These are phyloP conservation scores for Nitzschia putrida DNA, from an alignment of 108 stramenopile species.

Conservation along the genomic window DNA sequence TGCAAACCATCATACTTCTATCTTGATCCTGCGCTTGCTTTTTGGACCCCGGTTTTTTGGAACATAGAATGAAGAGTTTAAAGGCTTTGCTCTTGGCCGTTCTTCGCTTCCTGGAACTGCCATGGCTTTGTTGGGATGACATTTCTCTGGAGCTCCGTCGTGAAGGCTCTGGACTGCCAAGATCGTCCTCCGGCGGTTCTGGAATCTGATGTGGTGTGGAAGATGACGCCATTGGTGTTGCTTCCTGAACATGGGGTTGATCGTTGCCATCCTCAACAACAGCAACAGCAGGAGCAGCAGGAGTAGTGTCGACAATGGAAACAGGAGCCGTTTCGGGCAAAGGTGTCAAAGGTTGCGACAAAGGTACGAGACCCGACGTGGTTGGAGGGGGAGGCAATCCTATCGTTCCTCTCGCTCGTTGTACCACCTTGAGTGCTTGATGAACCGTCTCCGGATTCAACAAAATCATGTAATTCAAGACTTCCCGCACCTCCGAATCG, in stretches of 20 bases:
- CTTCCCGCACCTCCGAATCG: constrained; percentile 13
- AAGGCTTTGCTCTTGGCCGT: background rate
- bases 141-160: background rate
- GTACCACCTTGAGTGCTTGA: constrained; percentile 22
- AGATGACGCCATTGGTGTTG: background rate
- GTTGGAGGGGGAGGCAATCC: background rate
- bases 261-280: background rate
- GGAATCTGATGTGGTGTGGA: background rate
- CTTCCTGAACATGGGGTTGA: background rate
- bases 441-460: constrained; percentile 31
- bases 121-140: background rate
- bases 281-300: background rate
- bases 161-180: background rate
- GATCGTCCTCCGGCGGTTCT: background rate
- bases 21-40: constrained; percentile 39
- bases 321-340: background rate
- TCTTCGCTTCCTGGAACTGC: background rate
- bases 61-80: constrained; percentile 29
- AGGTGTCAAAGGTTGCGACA: background rate
- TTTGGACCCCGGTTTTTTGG: constrained; percentile 24
- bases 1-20: constrained; percentile 29
- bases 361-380: background rate
- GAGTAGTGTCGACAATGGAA: background rate
- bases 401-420: background rate
- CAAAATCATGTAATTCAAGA: constrained; percentile 29